Percentiles rank a stretch among this genome's conserved stretches.
Conservation (phyloP, 2,329 filamentous ascomycete species). For the Talaromyces sp. region DNA sequence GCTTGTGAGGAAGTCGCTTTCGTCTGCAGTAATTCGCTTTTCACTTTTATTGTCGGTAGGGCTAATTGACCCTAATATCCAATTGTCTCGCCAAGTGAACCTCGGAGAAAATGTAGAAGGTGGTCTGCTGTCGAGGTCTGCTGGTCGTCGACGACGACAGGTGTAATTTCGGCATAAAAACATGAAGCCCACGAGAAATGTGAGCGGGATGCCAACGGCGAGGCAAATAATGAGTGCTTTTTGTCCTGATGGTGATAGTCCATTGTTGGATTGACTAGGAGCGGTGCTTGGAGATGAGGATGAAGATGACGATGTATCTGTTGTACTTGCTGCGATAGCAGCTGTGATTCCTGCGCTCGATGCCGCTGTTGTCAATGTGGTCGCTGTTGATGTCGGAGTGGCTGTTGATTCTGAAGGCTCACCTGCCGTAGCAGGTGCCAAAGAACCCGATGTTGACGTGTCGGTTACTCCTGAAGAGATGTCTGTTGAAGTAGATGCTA, state of each 20-base stretch:
- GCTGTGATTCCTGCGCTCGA: not conserved
- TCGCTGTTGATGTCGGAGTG: not conserved
- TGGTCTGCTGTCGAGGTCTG: not conserved
- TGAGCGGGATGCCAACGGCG: not conserved
- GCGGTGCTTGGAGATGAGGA: not conserved
- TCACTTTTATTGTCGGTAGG: not conserved
- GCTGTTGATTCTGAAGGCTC: not conserved
- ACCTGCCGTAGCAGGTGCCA: not conserved
- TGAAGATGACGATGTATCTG: not conserved
- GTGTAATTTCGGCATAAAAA: not conserved
- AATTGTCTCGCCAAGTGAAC: not conserved
- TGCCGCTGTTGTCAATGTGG: not conserved
- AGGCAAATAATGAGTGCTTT: not conserved
- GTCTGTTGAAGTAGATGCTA: not conserved
- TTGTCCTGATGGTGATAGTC: not conserved
- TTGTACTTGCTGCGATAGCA: not conserved
- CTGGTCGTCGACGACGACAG: not conserved
- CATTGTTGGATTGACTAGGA: not conserved
- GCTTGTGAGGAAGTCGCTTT: not conserved
- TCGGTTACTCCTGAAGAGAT: not conserved
- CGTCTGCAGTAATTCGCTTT: not conserved
- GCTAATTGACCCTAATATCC: not conserved
- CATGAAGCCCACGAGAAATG: not conserved
- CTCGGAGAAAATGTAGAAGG: not conserved
- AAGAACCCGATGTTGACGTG: not conserved